phyloP scores from a whole-genome alignment of 805 yeast genomes.

The Schwanniomyces occidentalis region DNA sequence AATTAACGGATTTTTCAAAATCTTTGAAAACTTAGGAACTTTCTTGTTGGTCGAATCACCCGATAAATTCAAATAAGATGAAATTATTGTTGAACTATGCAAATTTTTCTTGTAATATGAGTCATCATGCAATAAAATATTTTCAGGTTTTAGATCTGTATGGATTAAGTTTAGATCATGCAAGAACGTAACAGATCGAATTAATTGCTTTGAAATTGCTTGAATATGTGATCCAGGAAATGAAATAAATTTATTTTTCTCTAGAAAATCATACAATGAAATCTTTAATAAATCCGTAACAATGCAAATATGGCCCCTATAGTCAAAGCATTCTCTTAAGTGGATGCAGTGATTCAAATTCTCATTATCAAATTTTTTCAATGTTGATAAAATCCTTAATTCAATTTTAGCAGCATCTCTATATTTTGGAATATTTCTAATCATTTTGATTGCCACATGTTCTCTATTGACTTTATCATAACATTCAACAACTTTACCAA shows the following conservation, averaged over 20 bases:
- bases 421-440: slow-evolving; percentile 88
- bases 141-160: slow-evolving; percentile 97
- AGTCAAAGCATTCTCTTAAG: slow-evolving; percentile 87
- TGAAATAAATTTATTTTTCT: slow-evolving; percentile 78
- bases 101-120: slow-evolving; percentile 41
- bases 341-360: slow-evolving; percentile 79
- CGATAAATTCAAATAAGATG: slow-evolving; percentile 30
- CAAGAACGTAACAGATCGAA: slow-evolving; percentile 81
- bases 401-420: slow-evolving; percentile 95
- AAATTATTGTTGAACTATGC: slow-evolving; percentile 31
- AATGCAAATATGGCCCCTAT: slow-evolving; percentile 88
- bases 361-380: slow-evolving; percentile 68
- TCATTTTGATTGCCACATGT: slow-evolving; percentile 87
- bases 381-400: slow-evolving; percentile 73
- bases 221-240: slow-evolving; percentile 94
- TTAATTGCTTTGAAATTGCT: slow-evolving; percentile 80
- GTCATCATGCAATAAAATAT: slow-evolving; percentile 68
- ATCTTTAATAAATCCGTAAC: slow-evolving; percentile 86
- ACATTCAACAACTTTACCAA: slow-evolving; percentile 88
- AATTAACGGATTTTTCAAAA: slow-evolving; percentile 75
- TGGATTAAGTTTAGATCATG: slow-evolving; percentile 91
- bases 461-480: slow-evolving; percentile 59
- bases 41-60: slow-evolving; percentile 17
- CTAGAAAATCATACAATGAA: slow-evolving; percentile 87
- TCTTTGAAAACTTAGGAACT: slow-evolving; percentile 38